A percentile compares a stretch with the other conserved stretches of the same genome.
These are phyloP conservation scores for Fonsecaea pugnacius DNA, from an alignment of 2,329 filamentous ascomycete species.

Conservation along the genomic window DNA sequence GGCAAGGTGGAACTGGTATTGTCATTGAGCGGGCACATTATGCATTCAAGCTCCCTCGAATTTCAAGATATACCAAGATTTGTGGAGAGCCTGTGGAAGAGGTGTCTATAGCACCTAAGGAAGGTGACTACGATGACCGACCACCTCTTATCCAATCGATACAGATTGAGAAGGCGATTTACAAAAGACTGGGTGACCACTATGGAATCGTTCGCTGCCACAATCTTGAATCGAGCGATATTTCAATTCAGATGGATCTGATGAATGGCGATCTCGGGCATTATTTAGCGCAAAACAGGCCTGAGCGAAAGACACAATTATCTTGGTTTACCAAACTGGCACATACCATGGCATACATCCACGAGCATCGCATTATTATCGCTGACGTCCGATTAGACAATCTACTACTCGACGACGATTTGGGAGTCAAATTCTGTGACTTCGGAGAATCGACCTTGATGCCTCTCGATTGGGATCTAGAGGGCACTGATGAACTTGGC, in stretches of 20 bases:
- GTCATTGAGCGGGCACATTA: constrained; percentile 32
- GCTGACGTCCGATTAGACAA: constrained; percentile 32
- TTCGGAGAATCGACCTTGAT: constrained; percentile 40
- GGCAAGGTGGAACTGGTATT: constrained; percentile 32
- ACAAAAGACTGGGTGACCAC: constrained; percentile 28
- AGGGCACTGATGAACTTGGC: constrained; percentile 38
- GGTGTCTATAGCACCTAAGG: constrained; percentile 25
- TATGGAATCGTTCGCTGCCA: constrained; percentile 26
- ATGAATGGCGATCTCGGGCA: constrained; percentile 36
- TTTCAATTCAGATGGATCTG: constrained; percentile 25
- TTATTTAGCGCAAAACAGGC: constrained; percentile 22
- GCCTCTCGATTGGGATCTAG: constrained; percentile 37
- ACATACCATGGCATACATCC: constrained; percentile 28
- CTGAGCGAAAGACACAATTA: constrained; percentile 17
- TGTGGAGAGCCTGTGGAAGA: constrained; percentile 28
- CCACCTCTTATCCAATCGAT: constrained; percentile 27
- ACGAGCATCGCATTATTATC: constrained; percentile 30
- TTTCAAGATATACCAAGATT: constrained; percentile 28
- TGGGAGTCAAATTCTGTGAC: constrained; percentile 41
- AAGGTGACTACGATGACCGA: constrained; percentile 33
- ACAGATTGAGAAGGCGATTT: constrained; percentile 31
- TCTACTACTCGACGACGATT: constrained; percentile 32
- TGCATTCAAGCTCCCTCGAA: constrained; percentile 34
- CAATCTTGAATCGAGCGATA: constrained; percentile 16
- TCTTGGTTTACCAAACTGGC: constrained; percentile 31